Evolutionary conservation across 768 basidiomycete genomes (phyloP).

Genomic region (Termitomyces sp.): DNA sequence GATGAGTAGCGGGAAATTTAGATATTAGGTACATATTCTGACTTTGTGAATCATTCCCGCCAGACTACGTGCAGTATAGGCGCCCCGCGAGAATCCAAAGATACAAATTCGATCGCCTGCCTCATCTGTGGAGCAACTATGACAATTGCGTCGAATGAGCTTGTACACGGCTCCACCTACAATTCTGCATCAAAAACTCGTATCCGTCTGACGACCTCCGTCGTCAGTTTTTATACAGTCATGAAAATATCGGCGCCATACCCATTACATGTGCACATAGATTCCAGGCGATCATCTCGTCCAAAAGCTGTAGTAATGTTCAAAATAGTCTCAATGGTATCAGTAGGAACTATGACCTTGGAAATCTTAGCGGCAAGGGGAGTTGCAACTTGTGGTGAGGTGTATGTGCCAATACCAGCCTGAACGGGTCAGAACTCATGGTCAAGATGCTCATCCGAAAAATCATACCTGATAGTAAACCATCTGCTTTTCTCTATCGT

Average conservation of each 20-base stretch:
- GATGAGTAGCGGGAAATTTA: constrained; percentile 21
- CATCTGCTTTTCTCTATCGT: constrained; percentile 41
- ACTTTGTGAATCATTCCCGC: constrained; percentile 61
- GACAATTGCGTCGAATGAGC: background rate
- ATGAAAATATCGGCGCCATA: constrained; percentile 11
- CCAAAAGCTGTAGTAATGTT: constrained; percentile 24
- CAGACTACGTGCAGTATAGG: constrained; percentile 44
- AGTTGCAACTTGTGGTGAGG: constrained; percentile 35
- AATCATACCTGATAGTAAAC: constrained; percentile 47
- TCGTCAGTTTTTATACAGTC: background rate
- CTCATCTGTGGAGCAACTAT: constrained; percentile 1
- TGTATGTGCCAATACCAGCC: constrained; percentile 55
- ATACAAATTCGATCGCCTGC: constrained; percentile 51
- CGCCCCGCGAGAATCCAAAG: constrained; percentile 63
- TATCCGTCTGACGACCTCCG: constrained; percentile 35
- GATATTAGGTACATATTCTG: background rate
- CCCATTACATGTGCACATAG: constrained; percentile 49
- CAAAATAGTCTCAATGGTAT: background rate
- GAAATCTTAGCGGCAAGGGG: constrained; percentile 37
- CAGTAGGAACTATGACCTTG: constrained; percentile 23
- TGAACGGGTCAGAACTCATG: constrained; percentile 10
- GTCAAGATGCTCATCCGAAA: background rate
- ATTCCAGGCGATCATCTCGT: constrained; percentile 43
- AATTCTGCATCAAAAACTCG: constrained; percentile 57
- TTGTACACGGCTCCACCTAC: constrained; percentile 19